Base-by-base conservation (phyloP, 208 protist species). In the Tritrichomonas musculus region DNA sequence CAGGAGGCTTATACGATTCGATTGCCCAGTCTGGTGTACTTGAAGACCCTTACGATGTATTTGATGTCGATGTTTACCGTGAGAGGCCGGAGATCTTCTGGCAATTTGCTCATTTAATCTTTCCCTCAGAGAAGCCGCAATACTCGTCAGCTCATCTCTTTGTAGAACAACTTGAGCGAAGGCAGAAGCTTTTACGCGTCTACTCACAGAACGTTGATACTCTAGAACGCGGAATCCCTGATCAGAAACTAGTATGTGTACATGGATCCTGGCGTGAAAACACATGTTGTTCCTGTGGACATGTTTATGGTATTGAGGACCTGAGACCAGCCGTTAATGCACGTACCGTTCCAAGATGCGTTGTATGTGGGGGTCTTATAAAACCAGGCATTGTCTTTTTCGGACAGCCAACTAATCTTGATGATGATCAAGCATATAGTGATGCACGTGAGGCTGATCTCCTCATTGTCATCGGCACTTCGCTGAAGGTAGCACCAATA, bases 351-450 rank as follows among this genome's bases (percentile, higher is more conserved):
- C 77, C 77, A 20, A 1, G 14, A 2, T 88, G 77, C 47, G 22
- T 53, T n/a, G 0, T 9, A 20, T 88, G 77, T 39, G 47, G 77
- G 1, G 77, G 77, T 20, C 20, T 22, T 9, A 88, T 88, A 4
- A 88, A 88, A 30, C 77, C 77, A 33, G 77, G 77, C n/a, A 88
- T 88, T 27, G 77, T 88, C 9, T 88, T 88, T 47, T 88, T 88
- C 39, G 77, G 47, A n/a, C 77, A 88, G 30, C 47, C 41, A 60
- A 88, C 77, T 33, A 88, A 88, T 88, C 30, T 88, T 33, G 77
- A 88, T 36, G 77, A 88, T 39, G 57, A 57, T 17, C 27, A 88
- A 39, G 77, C 44, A 17, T 88, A 14, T 57, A 2, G 17, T 39
- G 77, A 88, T 57, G 41, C 77, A 1, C 2, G 5, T 33, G 25